Conservation (phyloP, 2,329 filamentous ascomycete genomes). For the Sclerotinia borealis region DNA sequence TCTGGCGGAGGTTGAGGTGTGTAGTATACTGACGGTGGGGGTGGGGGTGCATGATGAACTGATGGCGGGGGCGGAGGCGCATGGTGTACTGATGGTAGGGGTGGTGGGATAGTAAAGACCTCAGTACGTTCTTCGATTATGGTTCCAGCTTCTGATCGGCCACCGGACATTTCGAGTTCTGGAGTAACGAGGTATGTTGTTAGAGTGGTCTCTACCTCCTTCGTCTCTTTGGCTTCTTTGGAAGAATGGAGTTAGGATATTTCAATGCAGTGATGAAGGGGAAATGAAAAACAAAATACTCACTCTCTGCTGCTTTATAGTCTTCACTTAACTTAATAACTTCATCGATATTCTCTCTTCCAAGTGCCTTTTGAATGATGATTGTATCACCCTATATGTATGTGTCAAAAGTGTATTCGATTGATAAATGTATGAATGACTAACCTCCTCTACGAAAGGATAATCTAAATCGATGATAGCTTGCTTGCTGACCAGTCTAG, state of each 20-base stretch:
- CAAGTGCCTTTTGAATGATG: slow-evolving; percentile 76
- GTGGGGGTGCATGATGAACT: slow-evolving; percentile 18
- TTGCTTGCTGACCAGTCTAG: slow-evolving; percentile 69
- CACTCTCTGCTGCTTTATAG: slow-evolving; percentile 52
- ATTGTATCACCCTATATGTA: slow-evolving; percentile 64
- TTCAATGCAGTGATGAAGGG: not conserved
- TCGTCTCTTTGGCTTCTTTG: slow-evolving; percentile 8
- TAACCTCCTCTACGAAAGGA: slow-evolving; percentile 78
- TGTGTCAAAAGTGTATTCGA: slow-evolving; percentile 31
- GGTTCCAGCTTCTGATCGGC: slow-evolving; percentile 42
- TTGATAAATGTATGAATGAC: slow-evolving; percentile 25
- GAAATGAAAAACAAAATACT: slow-evolving; percentile 23
- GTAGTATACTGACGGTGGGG: slow-evolving; percentile 13
- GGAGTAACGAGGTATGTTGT: slow-evolving; percentile 23
- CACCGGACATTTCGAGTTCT: slow-evolving; percentile 33
- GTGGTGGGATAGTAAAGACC: slow-evolving; percentile 34
- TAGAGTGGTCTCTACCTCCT: slow-evolving; percentile 19
- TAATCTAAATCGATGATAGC: slow-evolving; percentile 82
- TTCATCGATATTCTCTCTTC: slow-evolving; percentile 87
- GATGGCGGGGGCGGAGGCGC: slow-evolving; percentile 23
- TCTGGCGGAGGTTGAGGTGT: slow-evolving; percentile 14
- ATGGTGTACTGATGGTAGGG: slow-evolving; percentile 17
- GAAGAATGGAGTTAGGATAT: slow-evolving; percentile 16
- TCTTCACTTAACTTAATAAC: slow-evolving; percentile 77
- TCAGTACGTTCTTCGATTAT: slow-evolving; percentile 45